Evolutionary conservation across 768 basidiomycete genomes (phyloP), one percentile per base, ranked within the genome.

Genomic region (Coprinopsis sp.): DNA sequence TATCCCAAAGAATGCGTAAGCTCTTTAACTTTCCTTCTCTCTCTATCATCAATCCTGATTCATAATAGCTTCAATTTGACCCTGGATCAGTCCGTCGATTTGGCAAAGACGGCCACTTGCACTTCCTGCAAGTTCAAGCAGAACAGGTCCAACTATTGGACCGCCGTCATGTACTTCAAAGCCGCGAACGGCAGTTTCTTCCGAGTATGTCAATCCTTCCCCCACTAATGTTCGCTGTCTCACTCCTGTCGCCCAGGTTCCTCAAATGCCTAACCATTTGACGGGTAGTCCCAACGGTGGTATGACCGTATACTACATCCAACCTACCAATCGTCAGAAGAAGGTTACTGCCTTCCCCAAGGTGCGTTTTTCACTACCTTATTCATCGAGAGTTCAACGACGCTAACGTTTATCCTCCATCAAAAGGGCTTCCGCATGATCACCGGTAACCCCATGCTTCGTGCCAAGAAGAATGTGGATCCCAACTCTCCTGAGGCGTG

Each of bases 401-500:
- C n/a, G n/a, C n/a, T n/a, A n/a, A n/a, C n/a, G n/a, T n/a, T n/a
- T n/a, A n/a, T n/a, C n/a, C n/a, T n/a, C n/a, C n/a, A n/a, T n/a
- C n/a, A n/a, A n/a, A n/a, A 49, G 48, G 48, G 48, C 33, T 49
- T 49, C 41, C 48, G 48, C 33, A 49, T 49, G 48, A 49, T 49
- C 48, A 37, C 34, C 27, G 48, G 48, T 44, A 44, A 49, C 48
- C 48, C 48, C 16, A 49, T 49, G 48, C 10, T 49, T 33, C 48
- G 48, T 6, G 11, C 22, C 3, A 49, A 33, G 48, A 43, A 44
- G 36, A 24, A 11, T 28, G 41, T 49, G 16, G 40, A 36, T 16
- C 10, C 48, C 24, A 49, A 33, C 31, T 44, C 41, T 16, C 41
- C 48, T 13, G 48, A 49, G 41, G 48, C 48, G 12, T 49, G n/a